Evolutionary conservation across 1,139 yeast genomes (phyloP).

Genomic region (Candida sojae): DNA sequence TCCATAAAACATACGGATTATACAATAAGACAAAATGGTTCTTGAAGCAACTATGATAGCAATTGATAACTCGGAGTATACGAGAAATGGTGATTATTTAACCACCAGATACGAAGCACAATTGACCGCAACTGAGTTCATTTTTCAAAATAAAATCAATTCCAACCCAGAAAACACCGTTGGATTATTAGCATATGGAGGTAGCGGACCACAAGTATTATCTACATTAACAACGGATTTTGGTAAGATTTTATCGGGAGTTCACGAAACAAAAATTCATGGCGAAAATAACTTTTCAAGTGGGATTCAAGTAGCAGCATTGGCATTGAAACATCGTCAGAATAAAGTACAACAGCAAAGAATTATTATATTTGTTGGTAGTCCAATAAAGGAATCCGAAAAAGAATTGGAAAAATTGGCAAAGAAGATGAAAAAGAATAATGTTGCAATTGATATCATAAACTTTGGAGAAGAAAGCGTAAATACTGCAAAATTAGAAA

Average conservation of each 20-base stretch:
- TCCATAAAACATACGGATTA: too few relatives aligned
- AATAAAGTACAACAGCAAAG: conserved; percentile 91
- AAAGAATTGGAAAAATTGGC: conserved; percentile 82
- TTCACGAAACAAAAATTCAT: conserved; percentile 75
- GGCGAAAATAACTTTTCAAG: conserved; percentile 74
- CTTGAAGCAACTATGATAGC: conserved; percentile 96
- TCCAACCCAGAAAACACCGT: conserved; percentile 94
- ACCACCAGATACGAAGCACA: conserved; percentile 93
- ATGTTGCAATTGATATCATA: conserved; percentile 84
- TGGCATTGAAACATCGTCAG: conserved; percentile 95
- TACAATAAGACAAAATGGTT: conserved; percentile 55
- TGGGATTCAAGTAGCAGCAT: conserved; percentile 94
- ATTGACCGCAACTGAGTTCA: conserved; percentile 84
- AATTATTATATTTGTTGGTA: conserved; percentile 86
- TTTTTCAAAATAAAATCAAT: conserved; percentile 83
- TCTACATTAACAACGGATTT: conserved; percentile 87
- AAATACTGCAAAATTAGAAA: conserved; percentile 79
- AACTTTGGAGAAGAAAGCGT: conserved; percentile 87
- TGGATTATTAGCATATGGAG: conserved; percentile 87
- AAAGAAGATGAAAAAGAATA: conserved; percentile 91
- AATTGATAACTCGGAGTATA: conserved; percentile 92
- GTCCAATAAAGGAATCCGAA: conserved; percentile 74
- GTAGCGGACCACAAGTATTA: conserved; percentile 79
- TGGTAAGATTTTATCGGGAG: conserved; percentile 85
- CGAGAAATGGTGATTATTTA: conserved; percentile 93